Base-by-base conservation (phyloP, 2,329 filamentous ascomycete genomes). In the Ophiocordyceps sinensis region DNA sequence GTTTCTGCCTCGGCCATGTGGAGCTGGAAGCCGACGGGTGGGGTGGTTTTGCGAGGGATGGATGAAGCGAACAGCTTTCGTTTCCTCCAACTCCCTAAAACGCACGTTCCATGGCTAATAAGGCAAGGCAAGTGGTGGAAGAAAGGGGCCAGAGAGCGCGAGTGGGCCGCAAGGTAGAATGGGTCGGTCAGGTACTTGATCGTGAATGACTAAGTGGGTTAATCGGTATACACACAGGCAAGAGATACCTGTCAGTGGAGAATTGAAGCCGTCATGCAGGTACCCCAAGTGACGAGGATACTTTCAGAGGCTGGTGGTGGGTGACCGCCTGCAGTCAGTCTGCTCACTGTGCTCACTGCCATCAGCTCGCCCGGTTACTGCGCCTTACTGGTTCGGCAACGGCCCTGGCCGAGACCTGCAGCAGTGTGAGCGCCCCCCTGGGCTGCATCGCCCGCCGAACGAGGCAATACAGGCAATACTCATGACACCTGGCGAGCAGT, bases 51-150 rank as follows among this genome's bases (percentile, higher is more conserved):
- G 30, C 30, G 30, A 32, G 30, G 30, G 30, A 32, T 32, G 30
- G n/a, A 32, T 13, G 13, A 15, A 15, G n/a, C 11, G n/a, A 5
- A 30, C 29, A 36, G 15, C 35, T 19, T 36, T 36, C 11, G 34
- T 17, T 36, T 36, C 34, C n/a, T 36, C n/a, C 15, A 35, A 37
- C 40, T 26, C 40, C 36, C 40, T 41, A 41, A 41, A 41, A 41
- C 40, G 40, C 40, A 17, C 10, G 40, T 34, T 38, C 19, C 40
- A 38, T 32, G 35, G 39, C 39, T 40, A 21, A 29, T 19, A 36
- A 21, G 39, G 26, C 36, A 38, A 10, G 36, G n/a, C 21, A 15
- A n/a, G 26, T 17, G 12, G 26, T 17, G 12, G n/a, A n/a, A 14
- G 23, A 29, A 23, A 23, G 34, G 34, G 34, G 15, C 21, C 19